These are phyloP conservation scores for Solioccasus polychromus DNA, from an alignment of 768 basidiomycete genomes.

Conservation along the genomic window DNA sequence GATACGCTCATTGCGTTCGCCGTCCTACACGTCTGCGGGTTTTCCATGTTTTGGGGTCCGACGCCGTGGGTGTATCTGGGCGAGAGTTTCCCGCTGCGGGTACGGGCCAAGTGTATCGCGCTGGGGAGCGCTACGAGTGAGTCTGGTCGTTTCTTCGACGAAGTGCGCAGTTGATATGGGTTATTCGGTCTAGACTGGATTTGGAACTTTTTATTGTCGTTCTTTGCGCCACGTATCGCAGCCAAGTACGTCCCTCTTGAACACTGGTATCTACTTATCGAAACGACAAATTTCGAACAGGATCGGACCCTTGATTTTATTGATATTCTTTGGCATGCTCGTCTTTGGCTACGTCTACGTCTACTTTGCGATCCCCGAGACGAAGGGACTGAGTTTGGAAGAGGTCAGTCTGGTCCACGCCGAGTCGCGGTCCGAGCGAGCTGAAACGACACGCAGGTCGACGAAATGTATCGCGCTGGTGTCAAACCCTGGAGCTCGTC, in stretches of 20 bases:
- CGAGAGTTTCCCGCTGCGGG: slow-evolving; percentile 77
- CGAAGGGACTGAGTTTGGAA: slow-evolving; percentile 71
- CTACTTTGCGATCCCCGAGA: slow-evolving; percentile 79
- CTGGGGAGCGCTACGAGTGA: slow-evolving; percentile 58
- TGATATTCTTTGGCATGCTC: slow-evolving; percentile 78
- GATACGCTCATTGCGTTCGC: slow-evolving; percentile 71
- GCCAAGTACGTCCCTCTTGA: slow-evolving; percentile 37
- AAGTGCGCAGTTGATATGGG: neutral
- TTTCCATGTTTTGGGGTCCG: slow-evolving; percentile 74
- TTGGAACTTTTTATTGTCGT: slow-evolving; percentile 73
- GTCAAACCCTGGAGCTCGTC: slow-evolving; percentile 64
- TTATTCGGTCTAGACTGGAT: slow-evolving; percentile 44
- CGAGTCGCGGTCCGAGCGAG: too few species aligned
- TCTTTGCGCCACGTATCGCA: slow-evolving; percentile 69
- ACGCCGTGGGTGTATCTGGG: slow-evolving; percentile 77
- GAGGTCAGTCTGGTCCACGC: slow-evolving; percentile 48
- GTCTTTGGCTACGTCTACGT: slow-evolving; percentile 70
- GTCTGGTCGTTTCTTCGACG: neutral
- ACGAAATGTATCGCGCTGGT: slow-evolving; percentile 66
- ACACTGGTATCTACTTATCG: too few species aligned
- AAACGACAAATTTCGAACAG: too few species aligned
- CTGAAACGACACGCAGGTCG: slow-evolving; percentile 59
- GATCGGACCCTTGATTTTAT: slow-evolving; percentile 71
- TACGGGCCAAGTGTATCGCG: slow-evolving; percentile 73
- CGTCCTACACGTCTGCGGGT: slow-evolving; percentile 68